Base-by-base conservation (phyloP, 441 rosid species). In the Croton laevigatus region DNA sequence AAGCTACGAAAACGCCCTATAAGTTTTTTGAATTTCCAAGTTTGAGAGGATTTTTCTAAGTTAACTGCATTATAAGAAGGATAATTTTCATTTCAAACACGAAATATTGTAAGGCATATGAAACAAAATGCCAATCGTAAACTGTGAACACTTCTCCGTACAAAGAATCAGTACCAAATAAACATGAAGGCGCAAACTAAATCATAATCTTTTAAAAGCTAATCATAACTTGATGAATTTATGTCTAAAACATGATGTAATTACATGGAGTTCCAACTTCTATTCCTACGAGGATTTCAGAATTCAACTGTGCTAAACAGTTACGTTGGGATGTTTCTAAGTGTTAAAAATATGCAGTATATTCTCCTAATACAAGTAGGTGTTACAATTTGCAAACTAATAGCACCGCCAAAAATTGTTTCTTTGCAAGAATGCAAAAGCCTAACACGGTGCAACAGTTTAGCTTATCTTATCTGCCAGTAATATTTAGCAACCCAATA, bases 351-450 rank as follows among this genome's bases (percentile, higher is more conserved):
- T 19, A 36, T 44, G 53, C 1, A 59, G 71, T 65, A n/a, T 55
- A 49, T 37, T 60, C 42, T 44, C 52, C 40, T 42, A 66, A 36
- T 46, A 22, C 13, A 8, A 44, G 12, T 61, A 38, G 10, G 72
- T 53, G 74, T 38, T 60, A 79, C 75, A 75, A 42, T 46, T 69
- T 65, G 57, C 76, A 48, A 34, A 3, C 40, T 40, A 62, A 70
- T 65, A 16, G 48, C 42, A 36, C 63, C 17, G 69, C 61, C 23
- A 3, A 37, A 69, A 51, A 19, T 53, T 60, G 20, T 42, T 12
- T 65, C 63, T 17, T 34, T 5, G 27, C 65, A 6, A 27, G 32
- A 57, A 23, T 27, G 20, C 16, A 32, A 52, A 45, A 6, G 52
- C 45, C 52, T 14, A 20, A 44, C 14, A 62, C 8, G 9, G 64